These are phyloP conservation scores for Lentinula novae-zelandiae DNA, from an alignment of 1,284 basidiomycete species.

Conservation along the genomic window DNA sequence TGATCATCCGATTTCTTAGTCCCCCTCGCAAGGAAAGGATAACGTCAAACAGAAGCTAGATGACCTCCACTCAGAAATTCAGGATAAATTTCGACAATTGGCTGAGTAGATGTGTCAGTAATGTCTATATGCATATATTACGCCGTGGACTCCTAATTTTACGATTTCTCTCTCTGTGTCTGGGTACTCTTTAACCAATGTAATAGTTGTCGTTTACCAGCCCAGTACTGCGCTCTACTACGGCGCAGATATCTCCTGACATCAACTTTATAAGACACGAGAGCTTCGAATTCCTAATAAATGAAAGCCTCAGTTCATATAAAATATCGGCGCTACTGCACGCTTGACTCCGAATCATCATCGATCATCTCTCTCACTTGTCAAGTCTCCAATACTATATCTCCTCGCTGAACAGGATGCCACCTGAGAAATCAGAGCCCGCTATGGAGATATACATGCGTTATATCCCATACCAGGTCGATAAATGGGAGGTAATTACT, in stretches of 20 bases:
- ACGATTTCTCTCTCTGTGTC: neutral
- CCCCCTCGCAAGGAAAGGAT: slow-evolving; percentile 83
- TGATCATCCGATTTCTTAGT: slow-evolving; percentile 39
- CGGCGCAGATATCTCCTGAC: too few species aligned
- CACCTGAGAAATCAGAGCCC: neutral
- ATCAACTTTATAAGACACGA: too few species aligned
- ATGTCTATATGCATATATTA: neutral
- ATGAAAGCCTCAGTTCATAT: too few species aligned
- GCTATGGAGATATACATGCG: slow-evolving; percentile 48
- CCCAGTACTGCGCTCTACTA: neutral
- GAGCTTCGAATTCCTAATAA: too few species aligned
- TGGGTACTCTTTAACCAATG: neutral
- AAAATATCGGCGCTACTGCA: too few species aligned
- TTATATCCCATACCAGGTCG: slow-evolving; percentile 42
- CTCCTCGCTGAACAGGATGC: neutral
- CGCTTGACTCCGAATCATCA: too few species aligned
- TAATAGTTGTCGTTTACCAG: neutral
- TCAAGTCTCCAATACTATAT: too few species aligned
- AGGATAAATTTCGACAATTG: slow-evolving; percentile 85
- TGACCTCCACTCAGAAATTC: slow-evolving; percentile 76
- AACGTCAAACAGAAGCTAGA: slow-evolving; percentile 80
- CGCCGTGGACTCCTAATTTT: neutral
- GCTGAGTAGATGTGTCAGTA: slow-evolving; percentile 53
- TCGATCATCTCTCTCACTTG: too few species aligned
- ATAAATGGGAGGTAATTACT: slow-evolving; percentile 54